Evolutionary conservation across 1,139 yeast genomes (phyloP).

Genomic region (Geotrichum klebahnii): DNA sequence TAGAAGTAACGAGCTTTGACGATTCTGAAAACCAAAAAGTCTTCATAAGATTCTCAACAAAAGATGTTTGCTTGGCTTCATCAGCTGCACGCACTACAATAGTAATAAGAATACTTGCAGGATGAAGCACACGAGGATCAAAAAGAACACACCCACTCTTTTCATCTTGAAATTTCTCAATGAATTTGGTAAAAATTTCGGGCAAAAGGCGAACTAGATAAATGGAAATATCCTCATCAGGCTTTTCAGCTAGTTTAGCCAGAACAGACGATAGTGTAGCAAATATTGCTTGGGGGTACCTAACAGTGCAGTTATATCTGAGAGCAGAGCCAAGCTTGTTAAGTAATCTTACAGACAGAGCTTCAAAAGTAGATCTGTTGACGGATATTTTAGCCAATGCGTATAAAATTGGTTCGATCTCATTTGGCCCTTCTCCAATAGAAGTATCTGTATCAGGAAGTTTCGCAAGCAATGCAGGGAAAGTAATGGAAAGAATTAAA

Average conservation of each 20-base stretch:
- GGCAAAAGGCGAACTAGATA: constrained; percentile 19
- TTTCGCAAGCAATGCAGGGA: constrained; percentile 56
- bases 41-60: constrained; percentile 18
- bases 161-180: constrained; percentile 12
- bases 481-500: constrained; percentile 53
- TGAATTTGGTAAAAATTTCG: constrained; percentile 18
- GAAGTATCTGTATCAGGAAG: constrained; percentile 44
- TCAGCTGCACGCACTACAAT: constrained; percentile 17
- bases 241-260: constrained; percentile 23
- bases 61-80: constrained; percentile 8
- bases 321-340: constrained; percentile 31
- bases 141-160: constrained; percentile 7
- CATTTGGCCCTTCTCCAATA: constrained; percentile 25
- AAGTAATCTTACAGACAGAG: constrained; percentile 37
- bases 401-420: constrained; percentile 27
- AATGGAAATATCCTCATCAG: constrained; percentile 21
- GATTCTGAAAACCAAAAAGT: constrained; percentile 17
- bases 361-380: constrained; percentile 36
- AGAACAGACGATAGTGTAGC: constrained; percentile 28
- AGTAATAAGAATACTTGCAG: constrained; percentile 14
- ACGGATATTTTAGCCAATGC: constrained; percentile 37
- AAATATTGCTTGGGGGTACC: constrained; percentile 29
- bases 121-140: constrained; percentile 13
- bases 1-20: constrained; percentile 16
- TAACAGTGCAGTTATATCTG: constrained; percentile 13